These are phyloP conservation scores for Candida tallmaniae DNA, from an alignment of 805 yeast genomes.

Conservation along the genomic window DNA sequence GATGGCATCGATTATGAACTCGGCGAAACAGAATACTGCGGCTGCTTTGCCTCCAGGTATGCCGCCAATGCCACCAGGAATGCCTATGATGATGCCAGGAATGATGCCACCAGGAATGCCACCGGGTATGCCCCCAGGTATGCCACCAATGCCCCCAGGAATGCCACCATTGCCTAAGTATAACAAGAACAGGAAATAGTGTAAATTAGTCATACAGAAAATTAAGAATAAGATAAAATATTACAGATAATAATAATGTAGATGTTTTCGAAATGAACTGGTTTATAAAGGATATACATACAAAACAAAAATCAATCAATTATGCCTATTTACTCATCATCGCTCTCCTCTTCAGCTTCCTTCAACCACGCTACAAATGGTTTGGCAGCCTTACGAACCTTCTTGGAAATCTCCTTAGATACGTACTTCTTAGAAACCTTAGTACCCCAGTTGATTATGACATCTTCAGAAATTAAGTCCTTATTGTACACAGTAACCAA, in stretches of 20 bases:
- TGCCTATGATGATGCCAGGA: slow-evolving; percentile 16
- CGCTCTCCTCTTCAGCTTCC: slow-evolving; percentile 83
- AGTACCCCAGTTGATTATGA: slow-evolving; percentile 77
- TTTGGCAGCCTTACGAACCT: slow-evolving; percentile 93
- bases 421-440: slow-evolving; percentile 91
- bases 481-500: slow-evolving; percentile 75
- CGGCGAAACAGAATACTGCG: slow-evolving; percentile 17
- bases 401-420: slow-evolving; percentile 85
- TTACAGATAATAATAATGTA: no score
- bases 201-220: no score
- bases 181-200: background rate
- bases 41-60: slow-evolving; percentile 12
- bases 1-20: slow-evolving; percentile 54
- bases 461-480: slow-evolving; percentile 83
- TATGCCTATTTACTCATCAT: slow-evolving; percentile 46
- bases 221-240: no score
- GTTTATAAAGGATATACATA: background rate
- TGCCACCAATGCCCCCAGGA: slow-evolving; percentile 9
- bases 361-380: slow-evolving; percentile 94
- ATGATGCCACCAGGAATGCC: slow-evolving; percentile 15
- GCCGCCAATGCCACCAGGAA: slow-evolving; percentile 21
- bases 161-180: slow-evolving; percentile 14
- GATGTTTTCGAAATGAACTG: no score
- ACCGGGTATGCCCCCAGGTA: slow-evolving; percentile 3
- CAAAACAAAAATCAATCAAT: no score